Base-by-base conservation (phyloP, 2,329 filamentous ascomycete genomes). In the Fusarium verticillioides region DNA sequence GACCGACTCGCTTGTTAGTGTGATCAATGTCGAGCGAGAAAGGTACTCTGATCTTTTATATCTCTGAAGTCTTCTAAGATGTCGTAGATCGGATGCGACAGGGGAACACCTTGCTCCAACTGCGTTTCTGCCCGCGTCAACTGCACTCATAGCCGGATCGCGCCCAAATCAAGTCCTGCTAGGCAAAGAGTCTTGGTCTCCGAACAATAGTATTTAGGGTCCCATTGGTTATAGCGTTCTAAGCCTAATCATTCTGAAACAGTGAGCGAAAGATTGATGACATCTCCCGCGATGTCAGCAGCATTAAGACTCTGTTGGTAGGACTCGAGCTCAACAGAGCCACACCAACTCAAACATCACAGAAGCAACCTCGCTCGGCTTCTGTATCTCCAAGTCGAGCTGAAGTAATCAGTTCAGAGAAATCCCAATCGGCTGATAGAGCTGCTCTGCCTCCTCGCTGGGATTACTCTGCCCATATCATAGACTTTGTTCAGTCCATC, bases 241-340 rank as follows among this genome's bases (percentile, higher is more conserved):
- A 12, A 0, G 4, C 1, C 12, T 52, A 32, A 49, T 18, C 3
- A 2, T 11, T 26, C 4, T 26, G 7, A 8, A 21, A n/a, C 10
- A 83, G 82, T 63, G 82, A 83, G 53, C 77, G 74, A 49, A 83
- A 83, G 61, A 81, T 83, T 32, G 81, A 83, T 42, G 74, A 76
- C 4, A 82, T 82, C 44, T 79, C 75, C 47, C 76, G 73, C 26
- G 80, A 81, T 60, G 74, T 83, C 42, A 76, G 80, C 28, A 75
- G 75, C 19, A 82, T 83, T 49, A 80, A 82, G 63, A 54, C 46
- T n/a, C 44, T 78, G 8, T 46, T 78, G 2, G 58, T 70, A 46
- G 61, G 70, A 8, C 70, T 82, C 21, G 63, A 67, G 5, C 16
- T 63, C 12, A 16, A 30, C 23, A 26, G 39, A 23, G 21, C 23